Conservation (phyloP, 352 stramenopile genomes). For the Pythium myriotylum region DNA sequence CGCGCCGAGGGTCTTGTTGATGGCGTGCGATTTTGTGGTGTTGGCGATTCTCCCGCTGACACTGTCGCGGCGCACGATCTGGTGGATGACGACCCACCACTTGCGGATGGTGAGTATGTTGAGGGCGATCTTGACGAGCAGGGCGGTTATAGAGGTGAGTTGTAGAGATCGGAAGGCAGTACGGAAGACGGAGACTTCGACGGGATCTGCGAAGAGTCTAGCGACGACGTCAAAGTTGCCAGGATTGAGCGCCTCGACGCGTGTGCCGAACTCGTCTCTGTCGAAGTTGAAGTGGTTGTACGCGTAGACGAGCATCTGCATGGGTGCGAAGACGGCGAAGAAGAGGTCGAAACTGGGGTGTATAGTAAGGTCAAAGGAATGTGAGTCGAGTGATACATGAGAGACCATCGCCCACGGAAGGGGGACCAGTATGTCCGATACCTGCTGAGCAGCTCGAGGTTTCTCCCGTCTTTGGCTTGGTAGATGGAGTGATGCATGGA, state of each 20-base stretch:
- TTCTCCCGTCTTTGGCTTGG: not conserved
- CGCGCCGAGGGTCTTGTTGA: not conserved
- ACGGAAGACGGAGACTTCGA: constrained; percentile 40
- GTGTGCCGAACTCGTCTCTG: constrained; percentile 37
- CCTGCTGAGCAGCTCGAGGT: not conserved
- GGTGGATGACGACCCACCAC: constrained; percentile 37
- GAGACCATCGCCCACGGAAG: no score
- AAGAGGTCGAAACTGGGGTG: constrained; percentile 49
- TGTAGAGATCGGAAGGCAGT: constrained; percentile 51
- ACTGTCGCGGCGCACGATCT: not conserved
- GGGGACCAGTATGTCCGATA: no score
- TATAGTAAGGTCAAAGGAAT: not conserved
- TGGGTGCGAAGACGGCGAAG: constrained; percentile 52
- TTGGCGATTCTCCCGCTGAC: not conserved
- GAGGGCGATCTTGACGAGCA: constrained; percentile 39
- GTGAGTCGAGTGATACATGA: not conserved
- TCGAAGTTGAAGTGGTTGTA: constrained; percentile 47
- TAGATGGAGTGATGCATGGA: constrained; percentile 34
- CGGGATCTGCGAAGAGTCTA: constrained; percentile 47
- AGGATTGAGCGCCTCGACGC: constrained; percentile 30
- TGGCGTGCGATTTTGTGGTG: not conserved
- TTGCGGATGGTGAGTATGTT: constrained; percentile 45
- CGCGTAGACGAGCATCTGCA: constrained; percentile 42
- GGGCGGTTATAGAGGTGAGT: constrained; percentile 24
- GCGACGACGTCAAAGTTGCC: constrained; percentile 41